Evolutionary conservation across 192 early-diverging fungal species (phyloP).

Genomic region (Geranomyces variabilis): DNA sequence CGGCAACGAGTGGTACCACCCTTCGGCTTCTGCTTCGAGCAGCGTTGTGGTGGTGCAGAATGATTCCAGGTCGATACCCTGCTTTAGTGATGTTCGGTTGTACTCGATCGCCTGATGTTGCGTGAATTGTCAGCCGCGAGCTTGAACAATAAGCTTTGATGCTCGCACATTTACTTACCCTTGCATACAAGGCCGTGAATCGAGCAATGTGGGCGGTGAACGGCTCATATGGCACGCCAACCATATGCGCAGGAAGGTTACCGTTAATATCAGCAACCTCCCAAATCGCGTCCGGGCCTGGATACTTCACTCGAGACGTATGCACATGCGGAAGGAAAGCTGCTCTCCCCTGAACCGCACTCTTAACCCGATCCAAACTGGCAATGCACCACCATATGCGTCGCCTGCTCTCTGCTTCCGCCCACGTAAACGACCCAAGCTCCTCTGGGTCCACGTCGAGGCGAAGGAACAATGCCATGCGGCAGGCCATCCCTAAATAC

Average conservation of each 20-base stretch:
- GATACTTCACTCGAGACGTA: constrained; percentile 1
- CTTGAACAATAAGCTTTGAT: neutral
- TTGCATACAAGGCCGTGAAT: constrained; percentile 9
- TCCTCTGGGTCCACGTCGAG: constrained; percentile 31
- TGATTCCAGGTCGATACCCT: neutral
- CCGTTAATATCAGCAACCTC: constrained; percentile 20
- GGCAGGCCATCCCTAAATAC: constrained; percentile 25
- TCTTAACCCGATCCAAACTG: constrained; percentile 22
- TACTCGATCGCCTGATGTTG: constrained; percentile 20
- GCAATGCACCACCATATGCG: constrained; percentile 27
- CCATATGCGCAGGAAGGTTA: constrained; percentile 15
- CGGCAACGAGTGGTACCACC: constrained; percentile 18
- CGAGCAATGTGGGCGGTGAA: neutral
- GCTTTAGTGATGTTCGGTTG: constrained; percentile 11
- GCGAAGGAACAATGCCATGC: constrained; percentile 26
- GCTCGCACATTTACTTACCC: constrained; percentile 5
- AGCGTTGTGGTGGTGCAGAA: neutral
- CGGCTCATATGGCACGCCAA: neutral
- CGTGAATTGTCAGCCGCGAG: neutral
- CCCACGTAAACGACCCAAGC: constrained; percentile 24
- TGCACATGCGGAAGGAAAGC: neutral
- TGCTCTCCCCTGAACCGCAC: neutral
- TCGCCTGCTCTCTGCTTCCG: constrained; percentile 25
- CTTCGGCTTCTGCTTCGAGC: constrained; percentile 18
- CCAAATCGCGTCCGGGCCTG: constrained; percentile 24